Evolutionary conservation across 768 basidiomycete species (phyloP).

Genomic region (Jaapia argillacea): DNA sequence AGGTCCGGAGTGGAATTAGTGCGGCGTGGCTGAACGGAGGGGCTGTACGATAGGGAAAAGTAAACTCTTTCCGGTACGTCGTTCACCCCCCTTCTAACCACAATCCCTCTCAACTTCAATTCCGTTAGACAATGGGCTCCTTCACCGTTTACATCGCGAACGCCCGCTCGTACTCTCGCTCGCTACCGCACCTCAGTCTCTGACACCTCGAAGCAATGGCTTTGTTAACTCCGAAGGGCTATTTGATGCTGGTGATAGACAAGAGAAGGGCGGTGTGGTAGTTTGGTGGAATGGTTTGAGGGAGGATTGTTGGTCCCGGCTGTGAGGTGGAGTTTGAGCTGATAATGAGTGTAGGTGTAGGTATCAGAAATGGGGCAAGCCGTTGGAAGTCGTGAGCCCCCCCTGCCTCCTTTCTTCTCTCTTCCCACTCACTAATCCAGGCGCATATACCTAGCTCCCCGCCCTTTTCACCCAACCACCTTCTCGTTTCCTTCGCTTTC

Average conservation of each 20-base stretch:
- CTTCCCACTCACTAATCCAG: conserved; percentile 10
- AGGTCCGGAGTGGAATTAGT: conserved; percentile 41
- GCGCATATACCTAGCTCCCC: conserved; percentile 45
- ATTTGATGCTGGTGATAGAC: conserved; percentile 86
- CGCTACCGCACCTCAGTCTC: conserved; percentile 52
- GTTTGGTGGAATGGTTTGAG: conserved; percentile 90
- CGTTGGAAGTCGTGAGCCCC: too few relatives aligned
- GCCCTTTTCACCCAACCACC: conserved; percentile 71
- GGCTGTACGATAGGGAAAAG: conserved; percentile 44
- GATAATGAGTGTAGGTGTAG: conserved; percentile 4
- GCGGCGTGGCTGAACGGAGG: conserved; percentile 80
- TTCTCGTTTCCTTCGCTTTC: conserved; percentile 80
- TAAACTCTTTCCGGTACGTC: conserved; percentile 57
- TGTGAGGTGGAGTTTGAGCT: too few relatives aligned
- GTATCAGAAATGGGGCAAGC: conserved; percentile 13
- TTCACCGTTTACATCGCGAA: conserved; percentile 69
- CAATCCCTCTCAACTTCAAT: not conserved
- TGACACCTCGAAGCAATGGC: conserved; percentile 62
- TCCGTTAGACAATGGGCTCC: conserved; percentile 29
- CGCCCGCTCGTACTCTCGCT: conserved; percentile 49
- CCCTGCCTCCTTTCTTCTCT: not conserved
- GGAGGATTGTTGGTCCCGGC: conserved; percentile 69
- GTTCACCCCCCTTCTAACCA: not conserved
- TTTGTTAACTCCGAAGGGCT: conserved; percentile 66
- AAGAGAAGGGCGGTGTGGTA: conserved; percentile 66